Base-by-base conservation (phyloP, 1,284 basidiomycete species). In the Violaceomyces palustris region DNA sequence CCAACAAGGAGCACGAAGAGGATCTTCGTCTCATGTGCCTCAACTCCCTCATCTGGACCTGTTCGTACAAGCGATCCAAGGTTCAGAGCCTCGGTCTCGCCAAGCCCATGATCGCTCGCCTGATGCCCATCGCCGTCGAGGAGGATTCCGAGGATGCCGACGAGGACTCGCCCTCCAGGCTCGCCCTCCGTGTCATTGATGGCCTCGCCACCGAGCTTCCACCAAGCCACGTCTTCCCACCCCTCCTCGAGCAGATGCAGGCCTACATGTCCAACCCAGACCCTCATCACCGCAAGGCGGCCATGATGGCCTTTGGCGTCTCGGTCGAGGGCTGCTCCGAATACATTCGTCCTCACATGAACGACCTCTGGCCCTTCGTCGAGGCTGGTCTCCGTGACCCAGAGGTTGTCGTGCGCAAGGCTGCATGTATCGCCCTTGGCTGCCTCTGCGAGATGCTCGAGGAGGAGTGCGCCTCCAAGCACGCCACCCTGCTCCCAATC, bases 371-470 rank as follows among this genome's bases (percentile, higher is more conserved):
- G 94, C 91, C 92, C 1, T 80, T 94, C 53, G 85, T 99, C 63
- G 88, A 96, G 74, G 80, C 83, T 38, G 92, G 93, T 61, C 82
- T 99, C 37, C 81, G 80, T 47, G 94, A 98, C 72, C 74, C 75
- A 28, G 88, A 97, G 69, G 79, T 86, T 14, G 81, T 83, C 24
- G 94, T 98, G 37, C 82, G 93, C 68, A 94, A 93, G 74, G 93
- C 93, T 4, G 86, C 89, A 14, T 97, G 93, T 74, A 83, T 93
- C 51, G 88, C 91, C 31, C 85, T 98, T 50, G 90, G 89, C 71
- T 98, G 93, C 76, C 77, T 98, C 42, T 97, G 93, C 74, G 94
- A 99, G 77, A 96, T 91, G 88, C 80, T 98, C 22, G 89, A 93
- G 62, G 93, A 96, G 36, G 89, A 94, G 67, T 93, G 89, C 70